Conservation (phyloP, 225 moss, liverwort and hornwort species). For the Marchantia polymorpha region DNA sequence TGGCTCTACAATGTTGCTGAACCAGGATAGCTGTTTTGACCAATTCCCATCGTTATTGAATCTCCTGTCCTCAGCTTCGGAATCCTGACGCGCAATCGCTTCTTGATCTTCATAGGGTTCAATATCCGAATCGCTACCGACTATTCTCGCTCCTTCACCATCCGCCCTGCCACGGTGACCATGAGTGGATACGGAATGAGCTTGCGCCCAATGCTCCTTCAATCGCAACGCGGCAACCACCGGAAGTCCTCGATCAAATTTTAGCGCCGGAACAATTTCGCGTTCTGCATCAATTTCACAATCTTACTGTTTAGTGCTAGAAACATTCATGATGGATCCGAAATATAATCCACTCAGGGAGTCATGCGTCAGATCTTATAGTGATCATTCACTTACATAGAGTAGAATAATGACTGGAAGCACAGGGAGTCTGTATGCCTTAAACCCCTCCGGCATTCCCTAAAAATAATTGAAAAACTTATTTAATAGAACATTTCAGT, state of each 20-base stretch:
- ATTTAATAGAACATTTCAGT: too few species aligned
- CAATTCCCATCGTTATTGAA: conserved; percentile 35
- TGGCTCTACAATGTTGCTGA: conserved; percentile 43
- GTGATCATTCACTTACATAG: too few species aligned
- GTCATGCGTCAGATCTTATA: not conserved
- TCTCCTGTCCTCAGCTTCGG: conserved; percentile 21
- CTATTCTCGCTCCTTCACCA: conserved; percentile 24
- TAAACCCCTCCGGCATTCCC: not conserved
- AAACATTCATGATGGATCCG: not conserved
- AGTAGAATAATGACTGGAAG: not conserved
- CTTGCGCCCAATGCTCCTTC: conserved; percentile 18
- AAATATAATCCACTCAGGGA: not conserved
- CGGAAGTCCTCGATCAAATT: conserved; percentile 16
- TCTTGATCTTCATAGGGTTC: conserved; percentile 30
- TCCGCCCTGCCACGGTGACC: conserved; percentile 9
- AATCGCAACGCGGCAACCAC: not conserved
- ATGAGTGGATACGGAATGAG: conserved; percentile 30
- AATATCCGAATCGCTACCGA: conserved; percentile 13
- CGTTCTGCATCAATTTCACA: conserved; percentile 18
- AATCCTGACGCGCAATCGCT: conserved; percentile 14
- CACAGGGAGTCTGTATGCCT: not conserved
- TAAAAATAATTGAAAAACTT: not conserved
- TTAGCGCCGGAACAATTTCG: conserved; percentile 21
- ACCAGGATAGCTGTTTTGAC: conserved; percentile 39
- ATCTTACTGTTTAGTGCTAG: not conserved